Conservation (phyloP, 345 rosid genomes). For the Populus simonii region DNA sequence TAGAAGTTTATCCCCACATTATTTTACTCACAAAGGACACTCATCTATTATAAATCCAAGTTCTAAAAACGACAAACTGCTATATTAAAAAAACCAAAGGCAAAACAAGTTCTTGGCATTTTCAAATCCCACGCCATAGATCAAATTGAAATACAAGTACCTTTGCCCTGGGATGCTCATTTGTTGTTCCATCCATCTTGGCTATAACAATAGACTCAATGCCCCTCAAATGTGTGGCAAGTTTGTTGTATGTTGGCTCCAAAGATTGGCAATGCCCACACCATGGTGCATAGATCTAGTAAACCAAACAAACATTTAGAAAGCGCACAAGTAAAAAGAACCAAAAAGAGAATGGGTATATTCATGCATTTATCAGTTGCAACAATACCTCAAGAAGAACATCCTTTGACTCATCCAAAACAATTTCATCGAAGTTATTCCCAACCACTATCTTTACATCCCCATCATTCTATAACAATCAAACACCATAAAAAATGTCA, state of each 20-base stretch:
- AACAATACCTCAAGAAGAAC: slow-evolving; percentile 87
- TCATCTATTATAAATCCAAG: too few species aligned
- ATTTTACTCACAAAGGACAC: too few species aligned
- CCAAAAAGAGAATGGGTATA: not conserved
- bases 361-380: not conserved
- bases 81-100: too few species aligned
- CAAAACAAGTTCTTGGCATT: too few species aligned
- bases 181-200: slow-evolving; percentile 99
- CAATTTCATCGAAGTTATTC: slow-evolving; percentile 83
- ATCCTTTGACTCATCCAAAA: slow-evolving; percentile 91
- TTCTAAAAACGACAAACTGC: too few species aligned
- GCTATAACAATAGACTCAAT: slow-evolving; percentile 87
- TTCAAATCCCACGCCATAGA: not conserved
- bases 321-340: slow-evolving; percentile 4
- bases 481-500: slow-evolving; percentile 12
- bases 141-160: slow-evolving; percentile 33
- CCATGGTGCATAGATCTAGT: slow-evolving; percentile 96
- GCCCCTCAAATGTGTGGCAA: slow-evolving; percentile 74
- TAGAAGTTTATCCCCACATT: too few species aligned
- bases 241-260: slow-evolving; percentile 90
- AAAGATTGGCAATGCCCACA: slow-evolving; percentile 98
- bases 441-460: slow-evolving; percentile 98
- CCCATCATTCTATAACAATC: slow-evolving; percentile 65
- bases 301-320: slow-evolving; percentile 5
- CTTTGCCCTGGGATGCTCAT: slow-evolving; percentile 98